These are phyloP conservation scores for Lepiota subincarnata DNA, from an alignment of 768 basidiomycete genomes.

Conservation along the genomic window DNA sequence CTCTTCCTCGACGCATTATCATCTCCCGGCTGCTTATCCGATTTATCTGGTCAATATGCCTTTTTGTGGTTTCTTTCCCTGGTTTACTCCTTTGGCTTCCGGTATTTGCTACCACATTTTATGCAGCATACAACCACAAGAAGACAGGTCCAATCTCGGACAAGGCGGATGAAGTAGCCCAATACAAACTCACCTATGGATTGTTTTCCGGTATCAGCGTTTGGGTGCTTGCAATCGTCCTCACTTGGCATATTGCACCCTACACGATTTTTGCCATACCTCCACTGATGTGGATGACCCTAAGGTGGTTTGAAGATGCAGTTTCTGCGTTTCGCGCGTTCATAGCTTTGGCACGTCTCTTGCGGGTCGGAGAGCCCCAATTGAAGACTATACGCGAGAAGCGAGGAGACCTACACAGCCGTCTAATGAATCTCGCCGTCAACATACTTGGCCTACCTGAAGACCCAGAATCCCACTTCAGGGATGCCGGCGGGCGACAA, in stretches of 20 bases:
- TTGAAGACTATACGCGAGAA: constrained; percentile 49
- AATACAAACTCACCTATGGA: constrained; percentile 85
- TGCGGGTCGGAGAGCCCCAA: constrained; percentile 56
- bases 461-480: constrained; percentile 67
- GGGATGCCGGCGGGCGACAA: constrained; percentile 53
- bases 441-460: constrained; percentile 55
- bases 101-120: constrained; percentile 65
- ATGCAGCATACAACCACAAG: constrained; percentile 72
- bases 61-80: constrained; percentile 65
- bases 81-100: constrained; percentile 84
- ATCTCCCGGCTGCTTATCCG: constrained; percentile 64
- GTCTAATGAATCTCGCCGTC: constrained; percentile 64
- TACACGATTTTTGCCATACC: constrained; percentile 63
- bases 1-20: constrained; percentile 50
- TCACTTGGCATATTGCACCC: constrained; percentile 60
- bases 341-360: constrained; percentile 52
- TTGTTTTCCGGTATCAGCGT: constrained; percentile 69
- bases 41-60: constrained; percentile 54
- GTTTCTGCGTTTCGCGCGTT: constrained; percentile 77
- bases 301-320: constrained; percentile 86
- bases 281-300: constrained; percentile 81
- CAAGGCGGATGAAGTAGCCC: constrained; percentile 87
- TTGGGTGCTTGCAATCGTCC: constrained; percentile 48
- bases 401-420: constrained; percentile 55
- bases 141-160: constrained; percentile 80